phyloP scores from a whole-genome alignment of 1,139 yeast genomes.

The Nematodospora anomalae region DNA sequence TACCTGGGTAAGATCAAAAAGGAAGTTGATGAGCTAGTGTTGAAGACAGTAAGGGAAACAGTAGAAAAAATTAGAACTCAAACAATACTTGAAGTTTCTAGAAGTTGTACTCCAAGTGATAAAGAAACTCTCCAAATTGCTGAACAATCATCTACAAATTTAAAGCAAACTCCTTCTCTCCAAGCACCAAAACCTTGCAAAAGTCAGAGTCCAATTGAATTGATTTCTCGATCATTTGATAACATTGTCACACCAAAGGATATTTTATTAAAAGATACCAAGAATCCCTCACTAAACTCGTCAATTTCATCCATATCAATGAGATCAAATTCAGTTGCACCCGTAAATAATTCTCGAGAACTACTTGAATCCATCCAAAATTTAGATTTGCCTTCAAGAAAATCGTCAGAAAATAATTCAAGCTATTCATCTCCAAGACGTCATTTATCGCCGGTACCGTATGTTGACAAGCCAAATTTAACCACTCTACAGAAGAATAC shows the following conservation, averaged over 20 bases:
- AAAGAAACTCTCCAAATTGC: neutral
- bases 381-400: conserved; percentile 24
- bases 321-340: conserved; percentile 14
- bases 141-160: neutral
- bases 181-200: conserved; percentile 36
- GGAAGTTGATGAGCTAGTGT: conserved; percentile 76
- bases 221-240: conserved; percentile 42
- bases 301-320: conserved; percentile 13
- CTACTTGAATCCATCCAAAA: conserved; percentile 31
- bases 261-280: conserved; percentile 24
- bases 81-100: conserved; percentile 17
- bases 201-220: conserved; percentile 29
- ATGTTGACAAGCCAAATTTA: conserved; percentile 47
- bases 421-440: conserved; percentile 53
- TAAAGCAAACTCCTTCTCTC: neutral
- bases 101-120: conserved; percentile 13
- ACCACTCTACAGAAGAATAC: conserved; percentile 56
- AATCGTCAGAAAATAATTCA: conserved; percentile 25
- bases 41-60: conserved; percentile 65
- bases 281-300: conserved; percentile 14
- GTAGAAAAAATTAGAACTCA: conserved; percentile 52
- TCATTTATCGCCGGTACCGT: conserved; percentile 55
- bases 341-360: conserved; percentile 25
- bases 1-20: conserved; percentile 78
- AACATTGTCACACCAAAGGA: conserved; percentile 42